Percentiles rank a stretch among this genome's conserved stretches.
These are phyloP conservation scores for Podospora australis DNA, from an alignment of 495 filamentous ascomycete genomes.

Conservation along the genomic window DNA sequence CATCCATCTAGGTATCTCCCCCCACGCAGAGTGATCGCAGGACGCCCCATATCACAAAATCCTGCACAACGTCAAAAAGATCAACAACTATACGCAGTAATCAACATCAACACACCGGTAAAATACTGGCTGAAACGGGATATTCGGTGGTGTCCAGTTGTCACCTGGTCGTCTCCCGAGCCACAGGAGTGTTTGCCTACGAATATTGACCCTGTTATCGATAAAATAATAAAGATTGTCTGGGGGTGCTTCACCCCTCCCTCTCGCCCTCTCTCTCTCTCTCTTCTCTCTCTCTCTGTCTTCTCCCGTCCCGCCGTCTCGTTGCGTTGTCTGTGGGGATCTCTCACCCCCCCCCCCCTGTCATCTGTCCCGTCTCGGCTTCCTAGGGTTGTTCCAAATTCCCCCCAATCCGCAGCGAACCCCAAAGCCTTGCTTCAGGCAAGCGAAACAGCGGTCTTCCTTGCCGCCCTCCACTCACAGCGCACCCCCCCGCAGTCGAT, in stretches of 20 bases:
- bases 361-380: slow-evolving; percentile 9
- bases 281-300: slow-evolving; percentile 3
- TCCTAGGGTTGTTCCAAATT: slow-evolving; percentile 8
- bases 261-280: neutral
- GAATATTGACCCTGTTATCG: slow-evolving; percentile 1
- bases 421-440: slow-evolving; percentile 3
- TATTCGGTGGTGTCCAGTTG: slow-evolving; percentile 15
- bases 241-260: neutral
- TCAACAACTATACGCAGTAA: neutral
- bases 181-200: slow-evolving; percentile 1
- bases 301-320: neutral
- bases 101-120: neutral
- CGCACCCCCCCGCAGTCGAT: slow-evolving; percentile 28
- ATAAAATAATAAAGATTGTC: neutral
- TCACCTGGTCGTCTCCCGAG: slow-evolving; percentile 20
- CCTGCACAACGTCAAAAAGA: neutral
- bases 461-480: slow-evolving; percentile 25
- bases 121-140: slow-evolving; percentile 4
- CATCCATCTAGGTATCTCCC: too few species aligned
- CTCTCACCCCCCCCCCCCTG: neutral
- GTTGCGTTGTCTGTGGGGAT: slow-evolving; percentile 1
- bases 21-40: too few species aligned
- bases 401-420: slow-evolving; percentile 10
- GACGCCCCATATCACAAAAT: too few species aligned
- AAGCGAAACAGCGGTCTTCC: slow-evolving; percentile 18